These are phyloP conservation scores for Pistacia vera DNA, from an alignment of 345 rosid species.

Conservation along the genomic window DNA sequence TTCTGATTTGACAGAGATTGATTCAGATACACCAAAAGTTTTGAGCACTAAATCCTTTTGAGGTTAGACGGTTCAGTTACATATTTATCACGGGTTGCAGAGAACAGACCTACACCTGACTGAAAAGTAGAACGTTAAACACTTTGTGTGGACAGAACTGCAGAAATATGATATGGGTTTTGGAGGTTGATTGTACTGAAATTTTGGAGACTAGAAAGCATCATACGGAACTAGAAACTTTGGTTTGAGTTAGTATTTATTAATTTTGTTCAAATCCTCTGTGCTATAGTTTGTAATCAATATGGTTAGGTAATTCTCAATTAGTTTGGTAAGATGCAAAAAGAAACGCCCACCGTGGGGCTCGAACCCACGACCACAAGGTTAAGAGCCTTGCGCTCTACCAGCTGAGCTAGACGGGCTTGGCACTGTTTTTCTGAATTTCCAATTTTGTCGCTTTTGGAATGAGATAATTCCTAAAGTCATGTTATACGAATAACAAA, in stretches of 20 bases:
- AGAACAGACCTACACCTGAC: neutral
- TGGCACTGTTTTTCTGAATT: too few species aligned
- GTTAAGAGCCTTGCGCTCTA: slow-evolving; percentile 56
- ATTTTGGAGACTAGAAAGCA: neutral
- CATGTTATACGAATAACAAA: too few species aligned
- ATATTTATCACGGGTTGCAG: neutral
- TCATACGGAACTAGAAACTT: neutral
- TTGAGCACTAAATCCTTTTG: slow-evolving; percentile 8
- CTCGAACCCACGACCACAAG: slow-evolving; percentile 58
- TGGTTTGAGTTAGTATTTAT: neutral
- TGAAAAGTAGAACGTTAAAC: neutral
- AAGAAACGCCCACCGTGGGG: slow-evolving; percentile 45
- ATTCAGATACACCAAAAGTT: neutral
- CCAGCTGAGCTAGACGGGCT: slow-evolving; percentile 46
- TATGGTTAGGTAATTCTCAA: too few species aligned
- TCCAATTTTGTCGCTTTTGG: too few species aligned
- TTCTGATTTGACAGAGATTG: slow-evolving; percentile 8
- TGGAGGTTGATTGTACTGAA: neutral
- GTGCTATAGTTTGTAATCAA: too few species aligned
- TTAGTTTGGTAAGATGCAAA: too few species aligned
- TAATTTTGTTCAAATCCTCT: neutral
- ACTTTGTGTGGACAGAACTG: neutral
- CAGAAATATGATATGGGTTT: neutral
- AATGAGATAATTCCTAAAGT: too few species aligned
- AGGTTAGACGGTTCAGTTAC: neutral